Base-by-base conservation (phyloP, 805 yeast genomes). In the Lipomyces starkeyi region DNA sequence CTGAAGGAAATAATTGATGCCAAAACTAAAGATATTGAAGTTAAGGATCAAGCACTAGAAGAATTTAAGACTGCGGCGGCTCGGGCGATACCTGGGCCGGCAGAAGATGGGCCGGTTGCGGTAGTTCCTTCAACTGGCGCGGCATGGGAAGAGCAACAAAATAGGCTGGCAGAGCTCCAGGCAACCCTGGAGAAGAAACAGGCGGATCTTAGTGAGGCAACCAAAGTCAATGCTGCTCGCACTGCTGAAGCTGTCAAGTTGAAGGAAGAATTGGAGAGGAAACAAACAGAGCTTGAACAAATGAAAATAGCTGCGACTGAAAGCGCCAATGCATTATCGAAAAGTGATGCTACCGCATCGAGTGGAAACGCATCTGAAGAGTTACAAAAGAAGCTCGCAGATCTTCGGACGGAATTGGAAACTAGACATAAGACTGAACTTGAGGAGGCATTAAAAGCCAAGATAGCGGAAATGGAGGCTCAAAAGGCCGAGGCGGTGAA, bases 401-500 rank as follows among this genome's bases (percentile, higher is more conserved):
- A 65, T 2, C 63, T 73, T 25, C 75, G 74, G 25, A 62, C 57
- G 17, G 76, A 76, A 53, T 66, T 74, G 22, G 73, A 73, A 17
- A 59, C 61, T 40, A 73, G 75, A 60, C 75, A 75, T 29, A 75
- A 81, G 68, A 68, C 66, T 4, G 77, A 75, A 55, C 66, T 69
- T 53, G 74, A 69, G 13, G 20, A 52, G 17, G 61, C 64, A 20
- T 14, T 66, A 11, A 60, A 25, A n/a, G 64, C 58, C 4, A 70
- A 64, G 65, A 58, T 56, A 65, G 78, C 77, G 8, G 79, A 81
- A 63, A 78, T 85, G 73, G 82, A 83, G 64, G 76, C 75, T 55
- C 82, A 79, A 78, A 79, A 71, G 76, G 74, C 62, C 73, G 79
- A 81, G 67, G 80, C 82, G 58, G 81, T 83, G 22, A 82, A 80